phyloP scores from a whole-genome alignment of 768 basidiomycete species.

The Dentipellis sp. region DNA sequence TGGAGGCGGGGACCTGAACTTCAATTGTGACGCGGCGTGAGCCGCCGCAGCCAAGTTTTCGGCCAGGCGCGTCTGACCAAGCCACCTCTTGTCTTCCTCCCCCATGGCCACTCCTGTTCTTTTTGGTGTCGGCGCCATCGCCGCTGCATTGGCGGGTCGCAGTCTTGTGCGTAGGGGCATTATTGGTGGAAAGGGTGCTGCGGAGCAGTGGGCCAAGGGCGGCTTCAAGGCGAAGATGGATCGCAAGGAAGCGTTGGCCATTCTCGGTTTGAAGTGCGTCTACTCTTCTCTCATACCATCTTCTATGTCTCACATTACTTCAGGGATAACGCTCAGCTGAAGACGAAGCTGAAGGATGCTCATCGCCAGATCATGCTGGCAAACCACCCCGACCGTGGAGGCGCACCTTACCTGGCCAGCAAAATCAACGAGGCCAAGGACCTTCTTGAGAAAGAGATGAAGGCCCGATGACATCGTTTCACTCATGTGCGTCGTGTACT shows the following conservation, averaged over 20 bases:
- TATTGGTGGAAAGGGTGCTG: slow-evolving; percentile 48
- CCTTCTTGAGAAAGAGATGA: slow-evolving; percentile 72
- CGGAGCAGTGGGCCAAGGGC: slow-evolving; percentile 84
- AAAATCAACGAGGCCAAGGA: slow-evolving; percentile 99
- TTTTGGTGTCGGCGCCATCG: slow-evolving; percentile 68
- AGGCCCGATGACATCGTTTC: slow-evolving; percentile 24
- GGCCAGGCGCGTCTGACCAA: no score
- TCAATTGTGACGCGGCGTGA: no score
- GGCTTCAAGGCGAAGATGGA: slow-evolving; percentile 98
- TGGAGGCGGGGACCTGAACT: no score
- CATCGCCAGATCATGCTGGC: slow-evolving; percentile 96
- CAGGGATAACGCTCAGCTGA: slow-evolving; percentile 78
- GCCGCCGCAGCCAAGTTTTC: no score
- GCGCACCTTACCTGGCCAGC: slow-evolving; percentile 95
- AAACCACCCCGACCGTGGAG: slow-evolving; percentile 97
- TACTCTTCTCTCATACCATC: slow-evolving; percentile 1
- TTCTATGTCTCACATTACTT: not conserved
- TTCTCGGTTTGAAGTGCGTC: slow-evolving; percentile 87
- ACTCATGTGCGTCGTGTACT: not conserved
- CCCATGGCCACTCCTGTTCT: slow-evolving; percentile 74
- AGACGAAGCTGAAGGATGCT: slow-evolving; percentile 82
- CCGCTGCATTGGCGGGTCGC: slow-evolving; percentile 67
- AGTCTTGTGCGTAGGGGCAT: slow-evolving; percentile 57
- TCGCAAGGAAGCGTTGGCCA: slow-evolving; percentile 81
- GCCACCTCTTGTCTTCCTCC: not conserved